phyloP scores from a whole-genome alignment of 441 rosid genomes.

The Biscutella laevigata region DNA sequence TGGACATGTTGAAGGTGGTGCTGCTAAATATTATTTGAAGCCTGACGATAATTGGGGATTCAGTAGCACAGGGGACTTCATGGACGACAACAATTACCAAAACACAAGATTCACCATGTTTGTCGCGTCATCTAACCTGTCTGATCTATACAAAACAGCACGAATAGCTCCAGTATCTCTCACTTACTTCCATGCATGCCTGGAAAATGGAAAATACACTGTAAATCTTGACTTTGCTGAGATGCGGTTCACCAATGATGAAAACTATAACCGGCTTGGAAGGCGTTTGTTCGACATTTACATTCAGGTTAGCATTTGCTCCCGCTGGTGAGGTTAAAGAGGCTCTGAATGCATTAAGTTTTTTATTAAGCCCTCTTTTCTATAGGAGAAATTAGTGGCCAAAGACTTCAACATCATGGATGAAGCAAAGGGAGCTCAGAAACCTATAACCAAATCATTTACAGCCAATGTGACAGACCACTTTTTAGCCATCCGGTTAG shows the following conservation, averaged over 20 bases:
- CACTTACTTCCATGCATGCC: conserved; percentile 54
- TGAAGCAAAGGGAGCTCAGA: conserved; percentile 38
- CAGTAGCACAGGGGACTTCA: conserved; percentile 77
- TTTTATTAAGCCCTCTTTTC: conserved; percentile 5
- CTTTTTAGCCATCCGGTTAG: conserved; percentile 45
- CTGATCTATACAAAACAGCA: conserved; percentile 39
- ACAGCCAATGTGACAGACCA: conserved; percentile 34
- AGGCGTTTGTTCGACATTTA: conserved; percentile 51
- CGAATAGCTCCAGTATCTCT: conserved; percentile 51
- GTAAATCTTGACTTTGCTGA: conserved; percentile 51
- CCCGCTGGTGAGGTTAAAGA: neutral
- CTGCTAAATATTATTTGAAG: conserved; percentile 40
- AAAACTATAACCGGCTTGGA: conserved; percentile 38
- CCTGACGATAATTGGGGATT: conserved; percentile 52
- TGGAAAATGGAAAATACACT: conserved; percentile 42
- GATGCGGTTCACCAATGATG: conserved; percentile 41
- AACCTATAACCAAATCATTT: conserved; percentile 26
- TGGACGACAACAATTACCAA: conserved; percentile 62
- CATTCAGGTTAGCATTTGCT: conserved; percentile 43
- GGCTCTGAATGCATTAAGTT: neutral
- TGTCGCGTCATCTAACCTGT: conserved; percentile 22
- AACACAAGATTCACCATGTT: conserved; percentile 40
- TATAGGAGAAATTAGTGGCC: conserved; percentile 37
- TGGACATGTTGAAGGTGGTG: conserved; percentile 43
- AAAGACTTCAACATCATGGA: conserved; percentile 46